Evolutionary conservation across 352 stramenopile species (phyloP).

Genomic region (Achlya hypogyna): DNA sequence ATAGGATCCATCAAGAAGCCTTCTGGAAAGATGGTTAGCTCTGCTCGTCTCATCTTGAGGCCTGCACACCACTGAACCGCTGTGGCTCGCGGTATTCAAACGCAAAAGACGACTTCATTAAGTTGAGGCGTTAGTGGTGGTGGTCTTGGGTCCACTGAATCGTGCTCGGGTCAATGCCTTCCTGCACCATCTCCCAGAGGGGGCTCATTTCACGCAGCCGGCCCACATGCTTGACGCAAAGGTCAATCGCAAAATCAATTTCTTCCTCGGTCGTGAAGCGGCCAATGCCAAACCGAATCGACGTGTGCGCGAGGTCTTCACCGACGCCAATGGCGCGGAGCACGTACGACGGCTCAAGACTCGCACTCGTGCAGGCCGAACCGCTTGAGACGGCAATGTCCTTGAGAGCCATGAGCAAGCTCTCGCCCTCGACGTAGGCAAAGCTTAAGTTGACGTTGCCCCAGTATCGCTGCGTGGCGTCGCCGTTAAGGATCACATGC

Average conservation of each 20-base stretch:
- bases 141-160: conserved; percentile 99
- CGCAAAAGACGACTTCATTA: neutral
- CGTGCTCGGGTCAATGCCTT: conserved; percentile 98
- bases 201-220: conserved; percentile 98
- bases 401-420: conserved; percentile 97
- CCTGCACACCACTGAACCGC: too few species aligned
- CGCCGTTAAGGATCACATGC: conserved; percentile 95
- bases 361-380: conserved; percentile 94
- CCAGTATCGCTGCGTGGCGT: conserved; percentile 87
- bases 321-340: conserved; percentile 96
- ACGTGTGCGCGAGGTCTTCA: conserved; percentile 98
- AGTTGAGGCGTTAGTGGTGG: conserved; percentile 34
- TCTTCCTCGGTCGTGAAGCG: conserved; percentile 98
- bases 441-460: conserved; percentile 99
- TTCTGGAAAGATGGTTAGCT: too few species aligned
- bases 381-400: conserved; percentile 98
- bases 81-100: neutral
- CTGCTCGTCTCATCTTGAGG: too few species aligned
- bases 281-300: conserved; percentile 95
- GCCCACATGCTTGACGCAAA: conserved; percentile 92
- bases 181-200: conserved; percentile 99
- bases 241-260: conserved; percentile 93
- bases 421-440: conserved; percentile 99
- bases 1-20: too few species aligned
- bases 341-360: conserved; percentile 98